phyloP scores from a whole-genome alignment of 2,329 filamentous ascomycete genomes.

The Penicillium janthinellum region DNA sequence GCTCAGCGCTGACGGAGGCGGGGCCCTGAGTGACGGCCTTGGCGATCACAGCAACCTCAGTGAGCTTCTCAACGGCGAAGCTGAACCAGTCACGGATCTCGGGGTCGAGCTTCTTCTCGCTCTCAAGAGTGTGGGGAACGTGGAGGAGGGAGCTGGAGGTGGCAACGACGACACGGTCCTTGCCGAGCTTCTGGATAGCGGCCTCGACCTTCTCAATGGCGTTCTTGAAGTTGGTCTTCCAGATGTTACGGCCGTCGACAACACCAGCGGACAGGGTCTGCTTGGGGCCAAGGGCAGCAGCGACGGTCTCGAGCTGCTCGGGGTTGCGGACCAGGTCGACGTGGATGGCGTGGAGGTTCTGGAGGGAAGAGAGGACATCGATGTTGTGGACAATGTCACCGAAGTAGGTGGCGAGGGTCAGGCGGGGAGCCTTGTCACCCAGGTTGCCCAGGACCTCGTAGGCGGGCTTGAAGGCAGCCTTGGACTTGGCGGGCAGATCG shows the following conservation, averaged over 20 bases:
- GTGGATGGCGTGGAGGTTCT: constrained; percentile 81
- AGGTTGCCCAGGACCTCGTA: constrained; percentile 80
- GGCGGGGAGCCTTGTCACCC: constrained; percentile 78
- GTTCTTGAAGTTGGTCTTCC: constrained; percentile 99
- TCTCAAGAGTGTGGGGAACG: constrained; percentile 95
- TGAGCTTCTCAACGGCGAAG: constrained; percentile 92
- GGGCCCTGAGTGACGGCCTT: constrained; percentile 96
- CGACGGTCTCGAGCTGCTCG: constrained; percentile 88
- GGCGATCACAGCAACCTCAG: constrained; percentile 87
- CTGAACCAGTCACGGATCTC: constrained; percentile 99
- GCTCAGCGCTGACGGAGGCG: constrained; percentile 79
- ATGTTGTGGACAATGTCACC: constrained; percentile 99
- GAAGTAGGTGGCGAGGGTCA: constrained; percentile 96
- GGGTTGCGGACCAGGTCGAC: constrained; percentile 97
- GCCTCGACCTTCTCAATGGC: constrained; percentile 89
- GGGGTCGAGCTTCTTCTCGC: constrained; percentile 95
- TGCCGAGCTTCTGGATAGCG: constrained; percentile 92
- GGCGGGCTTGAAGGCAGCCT: constrained; percentile 95
- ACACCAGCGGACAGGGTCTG: constrained; percentile 94
- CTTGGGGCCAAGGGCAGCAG: constrained; percentile 79
- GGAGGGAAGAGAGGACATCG: constrained; percentile 74
- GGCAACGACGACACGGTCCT: constrained; percentile 94
- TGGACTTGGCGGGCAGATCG: constrained; percentile 84
- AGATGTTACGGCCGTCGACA: constrained; percentile 98
- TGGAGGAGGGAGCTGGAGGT: constrained; percentile 98